Evolutionary conservation across 257 asterid species (phyloP).

Genomic region (Solanum gandarillasii): DNA sequence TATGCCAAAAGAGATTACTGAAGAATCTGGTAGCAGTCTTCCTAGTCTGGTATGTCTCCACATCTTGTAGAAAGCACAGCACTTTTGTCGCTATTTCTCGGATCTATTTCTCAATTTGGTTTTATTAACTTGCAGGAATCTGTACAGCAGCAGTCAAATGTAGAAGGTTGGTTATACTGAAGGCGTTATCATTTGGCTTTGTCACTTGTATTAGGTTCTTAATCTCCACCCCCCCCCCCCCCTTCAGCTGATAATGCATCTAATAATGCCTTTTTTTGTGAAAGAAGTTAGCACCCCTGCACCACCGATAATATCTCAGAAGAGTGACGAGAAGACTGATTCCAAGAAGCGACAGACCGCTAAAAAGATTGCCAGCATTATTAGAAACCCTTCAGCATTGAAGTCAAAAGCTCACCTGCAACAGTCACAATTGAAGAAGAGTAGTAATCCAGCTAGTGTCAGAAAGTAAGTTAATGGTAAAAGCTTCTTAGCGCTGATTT

Average conservation of each 20-base stretch:
- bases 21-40: background rate
- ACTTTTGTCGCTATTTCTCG: background rate
- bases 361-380: slow-evolving; percentile 50
- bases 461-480: slow-evolving; percentile 31
- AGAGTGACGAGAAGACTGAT: slow-evolving; percentile 9
- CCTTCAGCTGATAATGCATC: background rate
- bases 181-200: background rate
- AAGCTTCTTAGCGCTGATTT: background rate
- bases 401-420: slow-evolving; percentile 31
- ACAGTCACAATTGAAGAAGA: slow-evolving; percentile 33
- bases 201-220: background rate
- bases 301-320: slow-evolving; percentile 12
- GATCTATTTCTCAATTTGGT: slow-evolving; percentile 7
- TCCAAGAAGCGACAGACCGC: slow-evolving; percentile 51
- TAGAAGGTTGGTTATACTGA: slow-evolving; percentile 13
- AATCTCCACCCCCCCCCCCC: too few species aligned
- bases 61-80: background rate
- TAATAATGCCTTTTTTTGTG: background rate
- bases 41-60: background rate
- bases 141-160: slow-evolving; percentile 2
- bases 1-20: background rate
- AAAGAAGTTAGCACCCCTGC: slow-evolving; percentile 60
- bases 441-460: slow-evolving; percentile 36
- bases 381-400: slow-evolving; percentile 51
- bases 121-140: slow-evolving; percentile 1